Base-by-base conservation (phyloP, 148 eudicot genomes). In the Nepenthes gracilis region DNA sequence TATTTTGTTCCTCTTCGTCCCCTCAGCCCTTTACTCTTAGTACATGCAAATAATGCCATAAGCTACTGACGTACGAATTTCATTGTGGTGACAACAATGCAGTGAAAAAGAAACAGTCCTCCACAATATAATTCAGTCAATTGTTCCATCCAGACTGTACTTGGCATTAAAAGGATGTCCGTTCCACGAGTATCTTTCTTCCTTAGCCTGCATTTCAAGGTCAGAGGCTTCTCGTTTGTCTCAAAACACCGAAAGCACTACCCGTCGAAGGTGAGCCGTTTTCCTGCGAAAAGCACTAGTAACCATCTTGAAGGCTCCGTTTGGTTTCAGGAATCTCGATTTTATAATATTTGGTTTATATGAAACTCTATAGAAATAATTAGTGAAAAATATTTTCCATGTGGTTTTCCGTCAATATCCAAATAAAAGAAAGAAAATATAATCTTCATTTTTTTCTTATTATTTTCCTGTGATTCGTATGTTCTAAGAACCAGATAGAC, bases 141-240 rank as follows among this genome's bases (percentile, higher is more conserved):
- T 86, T 33, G 80, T 86, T 66, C 96, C 98, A 11, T 43, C 75
- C 67, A 72, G 77, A 67, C 82, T 80, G 50, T 74, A 68, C 66
- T 74, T 84, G 40, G 62, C 90, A 36, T 50, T 72, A 54, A 78
- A 71, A 75, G 90, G 90, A 12, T 33, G 60, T 74, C 76, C 81
- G 33, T 69, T 75, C 64, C 82, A 72, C 63, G 90, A 87, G 32
- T 87, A 87, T 68, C 79, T 87, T 57, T 81, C 85, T 60, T 75
- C 87, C 33, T 75, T 92, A 76, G 77, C 91, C 72, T 94, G 75
- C 59, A 92, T 92, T 58, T 88, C 90, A 53, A 82, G 78, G 71
- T 80, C 71, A 58, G 98, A 88, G 78, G 64, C 80, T 65, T 75
- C 73, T 37, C 96, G 85, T 52, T 66, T 84, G 57, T 81, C 90